Base-by-base conservation (phyloP, 371 early-diverging fungal species). In the Zopfochytrium polystomum region DNA sequence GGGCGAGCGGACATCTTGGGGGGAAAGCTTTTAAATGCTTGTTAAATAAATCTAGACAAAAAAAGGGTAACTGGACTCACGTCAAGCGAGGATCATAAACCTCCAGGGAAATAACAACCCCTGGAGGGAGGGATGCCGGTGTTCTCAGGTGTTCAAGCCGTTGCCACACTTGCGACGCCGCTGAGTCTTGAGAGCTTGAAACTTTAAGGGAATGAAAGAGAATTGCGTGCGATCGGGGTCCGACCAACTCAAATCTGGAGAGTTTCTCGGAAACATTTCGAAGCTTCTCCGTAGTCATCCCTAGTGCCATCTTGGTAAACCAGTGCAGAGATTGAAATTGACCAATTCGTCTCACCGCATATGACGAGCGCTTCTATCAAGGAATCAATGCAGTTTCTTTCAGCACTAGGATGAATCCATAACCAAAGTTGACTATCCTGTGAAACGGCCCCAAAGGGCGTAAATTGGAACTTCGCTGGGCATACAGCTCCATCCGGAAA, bases 171-270 rank as follows among this genome's bases (percentile, higher is more conserved):
- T 70, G 69, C 46, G 72, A 73, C 2, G 74, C 75, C 0, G 62
- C 65, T 15, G n/a, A n/a, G n/a, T n/a, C 3, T 62, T 47, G 65
- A 9, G 1, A 11, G 25, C 9, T 61, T 55, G 46, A 38, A 47
- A 9, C 20, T 34, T 3, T 45, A 31, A 53, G 55, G 32, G 1
- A 70, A 9, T 23, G 79, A 70, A 18, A 89, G 56, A 91, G 67
- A 3, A 89, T 64, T 18, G 90, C 86, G 4, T 87, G 85, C 6
- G 88, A 76, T 7, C 89, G 76, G 15, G 90, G 90, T n/a, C 92
- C 92, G 1, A 85, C 83, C 33, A 91, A 74, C 51, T 90, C 88
- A 70, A 90, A 90, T 49, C 81, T 74, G 5, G 82, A 62, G 5
- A 78, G 58, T 47, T 73, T n/a, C n/a, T n/a, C n/a, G n/a, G n/a